Evolutionary conservation across 805 yeast species (phyloP).

Genomic region (Alloascoidea africana): DNA sequence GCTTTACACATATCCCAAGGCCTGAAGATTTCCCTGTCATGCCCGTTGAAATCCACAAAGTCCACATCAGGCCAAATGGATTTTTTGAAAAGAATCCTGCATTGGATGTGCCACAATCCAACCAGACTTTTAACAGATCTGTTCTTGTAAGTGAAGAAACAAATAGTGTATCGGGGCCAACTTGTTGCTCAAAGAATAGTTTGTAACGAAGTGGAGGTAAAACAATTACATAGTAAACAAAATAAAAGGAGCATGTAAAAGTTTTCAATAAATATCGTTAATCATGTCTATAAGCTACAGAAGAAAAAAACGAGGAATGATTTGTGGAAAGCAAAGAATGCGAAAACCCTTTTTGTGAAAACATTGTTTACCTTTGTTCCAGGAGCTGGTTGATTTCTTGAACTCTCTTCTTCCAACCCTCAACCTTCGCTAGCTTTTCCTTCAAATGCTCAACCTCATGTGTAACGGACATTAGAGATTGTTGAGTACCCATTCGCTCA

Average conservation of each 20-base stretch:
- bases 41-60: conserved; percentile 70
- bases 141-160: neutral
- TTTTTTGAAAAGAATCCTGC: conserved; percentile 72
- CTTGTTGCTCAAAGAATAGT: neutral
- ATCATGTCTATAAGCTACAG: too few relatives aligned
- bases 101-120: conserved; percentile 60
- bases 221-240: too few relatives aligned
- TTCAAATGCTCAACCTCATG: conserved; percentile 60
- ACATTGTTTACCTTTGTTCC: too few relatives aligned
- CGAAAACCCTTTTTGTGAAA: too few relatives aligned
- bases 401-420: conserved; percentile 44
- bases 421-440: conserved; percentile 41
- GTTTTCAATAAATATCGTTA: too few relatives aligned
- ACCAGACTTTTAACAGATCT: conserved; percentile 53
- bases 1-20: conserved; percentile 70
- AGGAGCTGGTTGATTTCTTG: conserved; percentile 33
- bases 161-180: neutral
- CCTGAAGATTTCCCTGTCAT: conserved; percentile 83
- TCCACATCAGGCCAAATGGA: conserved; percentile 52
- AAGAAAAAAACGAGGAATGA: too few relatives aligned
- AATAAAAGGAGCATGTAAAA: too few relatives aligned
- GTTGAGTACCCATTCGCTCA: conserved; percentile 50
- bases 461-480: conserved; percentile 52
- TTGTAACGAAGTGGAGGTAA: too few relatives aligned
- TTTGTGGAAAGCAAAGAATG: too few relatives aligned